Evolutionary conservation across 2,329 filamentous ascomycete species (phyloP).

Genomic region (Fusarium sp.): DNA sequence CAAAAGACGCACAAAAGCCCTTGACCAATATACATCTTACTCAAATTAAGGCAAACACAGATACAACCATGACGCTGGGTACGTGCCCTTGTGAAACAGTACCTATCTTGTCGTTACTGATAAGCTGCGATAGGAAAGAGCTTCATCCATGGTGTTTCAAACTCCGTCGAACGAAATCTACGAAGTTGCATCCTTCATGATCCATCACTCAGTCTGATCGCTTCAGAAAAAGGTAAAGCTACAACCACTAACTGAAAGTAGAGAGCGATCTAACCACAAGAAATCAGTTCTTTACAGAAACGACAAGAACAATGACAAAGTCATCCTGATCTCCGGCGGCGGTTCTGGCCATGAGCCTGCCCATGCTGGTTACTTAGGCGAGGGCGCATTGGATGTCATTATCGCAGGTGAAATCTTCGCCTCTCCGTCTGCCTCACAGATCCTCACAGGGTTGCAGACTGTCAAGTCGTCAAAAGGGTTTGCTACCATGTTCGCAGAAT

Average conservation of each 20-base stretch:
- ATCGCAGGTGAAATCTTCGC: slow-evolving; percentile 74
- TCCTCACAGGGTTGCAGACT: slow-evolving; percentile 51
- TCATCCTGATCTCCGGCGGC: slow-evolving; percentile 61
- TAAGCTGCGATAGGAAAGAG: neutral
- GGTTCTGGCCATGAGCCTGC: slow-evolving; percentile 71
- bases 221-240: neutral
- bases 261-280: neutral
- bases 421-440: slow-evolving; percentile 72
- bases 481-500: neutral
- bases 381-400: slow-evolving; percentile 70
- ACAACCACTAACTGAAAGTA: too few species aligned
- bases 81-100: neutral
- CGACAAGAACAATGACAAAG: neutral
- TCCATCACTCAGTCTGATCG: neutral
- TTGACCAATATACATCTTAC: neutral
- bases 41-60: neutral
- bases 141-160: neutral
- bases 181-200: neutral
- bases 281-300: neutral
- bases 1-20: neutral
- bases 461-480: neutral
- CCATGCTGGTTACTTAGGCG: slow-evolving; percentile 73
- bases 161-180: neutral
- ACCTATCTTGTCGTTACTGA: neutral
- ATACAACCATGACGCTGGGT: neutral